These are phyloP conservation scores for Fusarium sterilihyphosum DNA, from an alignment of 2,329 filamentous ascomycete genomes.

Conservation along the genomic window DNA sequence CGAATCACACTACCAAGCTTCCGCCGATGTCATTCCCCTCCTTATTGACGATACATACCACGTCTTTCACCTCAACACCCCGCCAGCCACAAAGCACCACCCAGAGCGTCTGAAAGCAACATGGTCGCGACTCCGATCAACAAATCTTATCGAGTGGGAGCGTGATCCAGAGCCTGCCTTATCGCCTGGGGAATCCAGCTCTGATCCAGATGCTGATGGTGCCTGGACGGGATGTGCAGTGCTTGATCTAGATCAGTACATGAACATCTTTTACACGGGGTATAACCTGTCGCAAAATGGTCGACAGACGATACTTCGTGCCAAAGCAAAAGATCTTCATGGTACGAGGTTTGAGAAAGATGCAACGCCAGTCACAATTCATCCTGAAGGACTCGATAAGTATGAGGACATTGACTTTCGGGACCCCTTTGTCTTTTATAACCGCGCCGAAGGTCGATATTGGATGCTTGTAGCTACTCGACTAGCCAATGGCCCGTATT, in stretches of 20 bases:
- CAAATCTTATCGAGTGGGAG: conserved; percentile 45
- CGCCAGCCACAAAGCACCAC: conserved; percentile 47
- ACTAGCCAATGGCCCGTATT: conserved; percentile 46
- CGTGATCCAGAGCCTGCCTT: conserved; percentile 42
- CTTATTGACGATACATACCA: conserved; percentile 51
- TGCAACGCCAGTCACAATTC: conserved; percentile 37
- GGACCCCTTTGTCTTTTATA: conserved; percentile 50
- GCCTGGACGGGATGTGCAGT: conserved; percentile 50
- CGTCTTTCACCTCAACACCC: conserved; percentile 49
- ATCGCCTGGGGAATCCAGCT: conserved; percentile 27
- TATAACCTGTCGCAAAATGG: conserved; percentile 46
- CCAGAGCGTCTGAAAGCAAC: conserved; percentile 46
- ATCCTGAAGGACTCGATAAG: conserved; percentile 30
- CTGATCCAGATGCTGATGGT: conserved; percentile 46
- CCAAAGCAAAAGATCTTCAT: conserved; percentile 40
- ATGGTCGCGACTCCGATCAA: conserved; percentile 47
- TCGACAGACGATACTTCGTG: conserved; percentile 47
- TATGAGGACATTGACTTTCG: conserved; percentile 51
- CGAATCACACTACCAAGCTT: conserved; percentile 42
- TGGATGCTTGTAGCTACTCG: conserved; percentile 52
- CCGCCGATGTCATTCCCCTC: conserved; percentile 50
- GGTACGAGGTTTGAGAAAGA: conserved; percentile 42
- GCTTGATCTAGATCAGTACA: conserved; percentile 44
- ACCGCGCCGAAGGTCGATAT: conserved; percentile 42
- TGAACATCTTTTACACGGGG: conserved; percentile 52